These are phyloP conservation scores for Mucor lusitanicus DNA, from an alignment of 371 early-diverging fungal genomes.

Conservation along the genomic window DNA sequence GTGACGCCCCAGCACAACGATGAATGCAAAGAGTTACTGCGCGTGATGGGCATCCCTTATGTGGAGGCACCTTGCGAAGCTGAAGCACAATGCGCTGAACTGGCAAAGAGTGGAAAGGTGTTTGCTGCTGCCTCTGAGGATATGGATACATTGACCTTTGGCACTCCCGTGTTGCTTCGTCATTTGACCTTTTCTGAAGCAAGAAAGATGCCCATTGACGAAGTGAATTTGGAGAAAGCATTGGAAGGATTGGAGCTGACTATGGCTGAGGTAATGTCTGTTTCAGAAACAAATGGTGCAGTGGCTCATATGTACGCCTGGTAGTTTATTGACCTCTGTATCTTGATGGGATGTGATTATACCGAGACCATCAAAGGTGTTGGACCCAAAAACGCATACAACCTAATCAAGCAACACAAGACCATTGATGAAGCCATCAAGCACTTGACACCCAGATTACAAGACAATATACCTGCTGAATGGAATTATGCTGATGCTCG, in stretches of 20 bases:
- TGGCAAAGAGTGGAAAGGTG: slow-evolving; percentile 90
- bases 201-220: slow-evolving; percentile 75
- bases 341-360: slow-evolving; percentile 99
- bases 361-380: slow-evolving; percentile 96
- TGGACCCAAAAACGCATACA: slow-evolving; percentile 93
- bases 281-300: background rate
- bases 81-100: slow-evolving; percentile 98
- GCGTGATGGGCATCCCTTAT: slow-evolving; percentile 97
- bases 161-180: slow-evolving; percentile 89
- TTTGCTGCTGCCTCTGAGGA: slow-evolving; percentile 99
- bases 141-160: slow-evolving; percentile 99
- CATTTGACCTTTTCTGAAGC: slow-evolving; percentile 95
- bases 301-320: background rate
- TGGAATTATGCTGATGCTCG: slow-evolving; percentile 96
- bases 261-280: slow-evolving; percentile 72
- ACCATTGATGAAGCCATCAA: slow-evolving; percentile 87
- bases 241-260: slow-evolving; percentile 84
- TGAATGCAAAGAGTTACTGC: slow-evolving; percentile 92
- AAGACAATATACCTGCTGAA: slow-evolving; percentile 81
- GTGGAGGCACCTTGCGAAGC: slow-evolving; percentile 99
- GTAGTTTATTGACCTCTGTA: slow-evolving; percentile 99
- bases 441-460: slow-evolving; percentile 66
- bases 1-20: slow-evolving; percentile 96
- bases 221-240: slow-evolving; percentile 84
- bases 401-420: slow-evolving; percentile 88